Percentiles rank a stretch among this genome's conserved stretches.
Conservation (phyloP, 768 basidiomycete species). For the Lactarius psammicola region DNA sequence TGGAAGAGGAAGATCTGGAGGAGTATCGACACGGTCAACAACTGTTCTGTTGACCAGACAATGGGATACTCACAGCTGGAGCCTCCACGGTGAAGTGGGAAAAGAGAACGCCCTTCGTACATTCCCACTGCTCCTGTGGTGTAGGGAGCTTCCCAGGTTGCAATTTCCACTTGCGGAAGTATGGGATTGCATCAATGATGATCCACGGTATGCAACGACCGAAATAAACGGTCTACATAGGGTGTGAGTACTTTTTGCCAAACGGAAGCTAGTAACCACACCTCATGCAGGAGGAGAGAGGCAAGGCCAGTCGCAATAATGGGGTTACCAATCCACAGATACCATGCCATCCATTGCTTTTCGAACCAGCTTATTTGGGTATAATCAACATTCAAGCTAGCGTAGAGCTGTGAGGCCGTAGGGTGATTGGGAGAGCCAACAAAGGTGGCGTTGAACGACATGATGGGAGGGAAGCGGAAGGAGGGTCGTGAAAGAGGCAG, state of each 20-base stretch:
- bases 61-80: constrained; percentile 60
- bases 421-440: constrained; percentile 17
- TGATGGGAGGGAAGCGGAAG: constrained; percentile 2
- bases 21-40: neutral
- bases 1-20: constrained; percentile 86
- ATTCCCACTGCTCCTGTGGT: constrained; percentile 85
- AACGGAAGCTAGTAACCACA: constrained; percentile 39
- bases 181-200: constrained; percentile 90
- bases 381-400: constrained; percentile 54
- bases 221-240: constrained; percentile 84
- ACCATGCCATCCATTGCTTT: constrained; percentile 82
- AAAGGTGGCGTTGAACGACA: constrained; percentile 30
- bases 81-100: constrained; percentile 96
- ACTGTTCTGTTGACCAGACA: neutral
- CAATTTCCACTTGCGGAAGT: constrained; percentile 92
- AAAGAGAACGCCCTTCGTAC: constrained; percentile 90
- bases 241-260: neutral
- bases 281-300: constrained; percentile 94
- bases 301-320: constrained; percentile 90
- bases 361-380: constrained; percentile 67
- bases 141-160: constrained; percentile 86
- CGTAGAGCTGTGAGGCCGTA: constrained; percentile 49
- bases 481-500: too few relatives aligned
- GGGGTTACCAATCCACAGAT: constrained; percentile 83
- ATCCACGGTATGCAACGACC: constrained; percentile 95